These are phyloP conservation scores for Myrica gale DNA, from an alignment of 306 rosid genomes.

Conservation along the genomic window DNA sequence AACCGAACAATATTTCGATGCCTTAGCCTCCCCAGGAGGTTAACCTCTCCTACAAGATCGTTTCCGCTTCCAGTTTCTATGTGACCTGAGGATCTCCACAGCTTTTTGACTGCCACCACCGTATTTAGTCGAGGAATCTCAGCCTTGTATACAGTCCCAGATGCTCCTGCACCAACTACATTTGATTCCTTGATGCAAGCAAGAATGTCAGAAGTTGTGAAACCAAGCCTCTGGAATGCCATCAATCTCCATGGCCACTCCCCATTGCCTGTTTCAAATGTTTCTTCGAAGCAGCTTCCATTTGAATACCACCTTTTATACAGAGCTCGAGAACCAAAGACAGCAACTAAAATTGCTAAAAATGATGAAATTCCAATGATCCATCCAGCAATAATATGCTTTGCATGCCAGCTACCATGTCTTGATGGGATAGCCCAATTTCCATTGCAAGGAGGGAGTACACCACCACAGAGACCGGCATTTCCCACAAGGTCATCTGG, in stretches of 20 bases:
- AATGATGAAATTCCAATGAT: constrained; percentile 62
- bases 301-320: constrained; percentile 65
- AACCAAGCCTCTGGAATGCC: constrained; percentile 86
- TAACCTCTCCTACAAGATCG: constrained; percentile 88
- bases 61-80: constrained; percentile 70
- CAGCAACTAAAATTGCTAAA: constrained; percentile 45
- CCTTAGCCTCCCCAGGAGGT: constrained; percentile 78
- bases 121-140: constrained; percentile 70
- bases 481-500: constrained; percentile 75
- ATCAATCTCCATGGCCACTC: constrained; percentile 98
- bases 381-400: constrained; percentile 64
- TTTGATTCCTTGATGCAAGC: constrained; percentile 84
- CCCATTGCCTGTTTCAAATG: constrained; percentile 60
- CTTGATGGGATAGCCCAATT: constrained; percentile 41
- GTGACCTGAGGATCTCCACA: constrained; percentile 77
- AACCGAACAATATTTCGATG: constrained; percentile 90
- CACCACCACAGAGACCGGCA: constrained; percentile 70
- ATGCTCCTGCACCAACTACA: constrained; percentile 87
- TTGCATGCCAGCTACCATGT: constrained; percentile 43
- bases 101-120: constrained; percentile 76
- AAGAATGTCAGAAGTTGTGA: constrained; percentile 70
- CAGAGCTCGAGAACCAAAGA: constrained; percentile 51
- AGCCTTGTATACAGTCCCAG: constrained; percentile 84
- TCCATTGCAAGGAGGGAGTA: constrained; percentile 65
- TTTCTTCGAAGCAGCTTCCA: constrained; percentile 65